Base-by-base conservation (phyloP, 768 basidiomycete species). In the Boletus pseudo-olivaceus region DNA sequence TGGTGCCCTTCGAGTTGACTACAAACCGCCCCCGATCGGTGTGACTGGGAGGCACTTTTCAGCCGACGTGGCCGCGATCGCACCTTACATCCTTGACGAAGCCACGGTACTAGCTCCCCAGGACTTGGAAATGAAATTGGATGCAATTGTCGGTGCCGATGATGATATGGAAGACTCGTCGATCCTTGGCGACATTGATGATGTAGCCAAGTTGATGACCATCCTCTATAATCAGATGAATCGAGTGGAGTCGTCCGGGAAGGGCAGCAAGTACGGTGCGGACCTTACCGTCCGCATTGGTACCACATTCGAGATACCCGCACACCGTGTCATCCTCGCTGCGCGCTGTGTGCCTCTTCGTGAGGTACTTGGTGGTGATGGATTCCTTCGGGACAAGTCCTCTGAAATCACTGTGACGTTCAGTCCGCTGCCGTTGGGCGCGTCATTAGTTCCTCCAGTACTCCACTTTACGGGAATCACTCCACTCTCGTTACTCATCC, bases 1-100 rank as follows among this genome's bases (percentile, higher is more conserved):
- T 68, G 93, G 85, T 3, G 95, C 90, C 2, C 74, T 98, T 33
- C 79, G 87, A 15, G 78, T 87, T 14, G 92, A 95, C 61, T 87
- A 83, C 49, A 72, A 72, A 37, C 83, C 87, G 0, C 72, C 72
- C 3, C 71, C 77, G 4, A 82, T 98, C 45, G 65, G 66, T 0
- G 61, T 88, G 7, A 64, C 66, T 0, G 88, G 91, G 5, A 76
- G 78, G 46, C 71, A 67, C 4, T 72, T 96, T 20, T 73, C 78
- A 17, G 79, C 85, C 43, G 90, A 97, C 66, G 59, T 97, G 47
- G 78, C 79, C 5, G 63, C 68, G 0, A 72, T 93, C 8, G 79
- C 83, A 54, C 93, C 94, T 1, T 93, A 85, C 59, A 8, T 42
- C 20, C 12, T 7, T 8, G 43, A 47, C 14, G 42, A 38, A 11